Evolutionary conservation across 2,329 filamentous ascomycete genomes (phyloP), one percentile per base, ranked within the genome.

Genomic region (Epichloe brachyelytri): DNA sequence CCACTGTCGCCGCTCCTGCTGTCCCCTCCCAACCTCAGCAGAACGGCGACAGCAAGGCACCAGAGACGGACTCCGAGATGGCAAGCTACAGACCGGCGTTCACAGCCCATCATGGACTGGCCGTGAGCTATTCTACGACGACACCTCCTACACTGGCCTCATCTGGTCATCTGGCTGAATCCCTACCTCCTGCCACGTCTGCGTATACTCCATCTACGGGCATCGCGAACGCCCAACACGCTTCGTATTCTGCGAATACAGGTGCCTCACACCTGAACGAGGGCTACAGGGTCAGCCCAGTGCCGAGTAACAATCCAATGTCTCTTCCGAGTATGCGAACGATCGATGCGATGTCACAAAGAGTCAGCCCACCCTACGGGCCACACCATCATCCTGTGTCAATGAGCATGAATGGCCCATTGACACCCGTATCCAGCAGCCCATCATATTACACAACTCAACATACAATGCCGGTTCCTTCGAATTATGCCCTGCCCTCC

Each of bases 391-490:
- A 66, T 51, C 57, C 57, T 53, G 67, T 71, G 65, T 62, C 65
- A 40, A 62, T 59, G 65, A 64, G 54, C 55, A 68, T 60, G 60
- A 67, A 50, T 60, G 59, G 62, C 53, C 57, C 62, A 11, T 56
- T 65, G 55, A 56, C 62, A 12, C 52, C 63, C 33, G 56, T 58
- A 15, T 53, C 63, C 26, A 56, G 56, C 17, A 57, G 65, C 34
- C 62, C 75, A 62, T 59, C 66, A 19, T 78, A 72, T 59, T 77
- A 76, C 54, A 57, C 62, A 55, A 56, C 61, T 56, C 70, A 59
- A 57, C 71, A 55, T 55, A 62, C 55, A 57, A 68, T 65, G 67
- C 52, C 62, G 12, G 52, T 66, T 54, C 58, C 60, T 10, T 58
- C 63, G 17, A 62, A 58, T 39, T 68, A 77, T 53, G 68, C 67